phyloP scores from a whole-genome alignment of 108 stramenopile species.

The Epithemia pelagica region DNA sequence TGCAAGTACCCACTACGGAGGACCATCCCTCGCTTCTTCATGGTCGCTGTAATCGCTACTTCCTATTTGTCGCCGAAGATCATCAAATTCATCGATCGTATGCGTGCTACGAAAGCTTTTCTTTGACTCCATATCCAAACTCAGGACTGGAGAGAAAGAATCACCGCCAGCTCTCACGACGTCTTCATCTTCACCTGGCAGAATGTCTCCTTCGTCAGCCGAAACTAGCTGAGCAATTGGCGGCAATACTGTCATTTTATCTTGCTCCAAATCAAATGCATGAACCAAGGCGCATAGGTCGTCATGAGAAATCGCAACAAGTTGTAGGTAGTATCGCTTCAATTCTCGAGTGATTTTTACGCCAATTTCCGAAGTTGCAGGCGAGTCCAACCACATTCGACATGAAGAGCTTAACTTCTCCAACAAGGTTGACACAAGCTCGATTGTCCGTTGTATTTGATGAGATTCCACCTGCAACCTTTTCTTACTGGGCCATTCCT shows the following conservation, averaged over 20 bases:
- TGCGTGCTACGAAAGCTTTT: background rate
- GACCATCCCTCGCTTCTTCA: conserved; percentile 2
- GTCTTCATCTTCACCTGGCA: background rate
- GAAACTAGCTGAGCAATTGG: conserved; percentile 1
- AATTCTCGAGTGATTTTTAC: background rate
- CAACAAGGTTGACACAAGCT: conserved; percentile 8
- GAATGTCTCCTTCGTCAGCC: background rate
- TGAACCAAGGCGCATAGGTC: conserved; percentile 6
- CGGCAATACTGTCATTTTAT: background rate
- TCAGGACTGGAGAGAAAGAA: background rate
- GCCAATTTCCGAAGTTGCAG: background rate
- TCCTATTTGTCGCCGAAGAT: conserved; percentile 12
- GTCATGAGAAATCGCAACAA: background rate
- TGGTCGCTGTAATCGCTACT: conserved; percentile 6
- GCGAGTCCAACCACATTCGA: background rate
- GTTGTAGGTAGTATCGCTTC: conserved; percentile 1
- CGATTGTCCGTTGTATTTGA: conserved; percentile 11
- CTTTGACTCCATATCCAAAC: background rate
- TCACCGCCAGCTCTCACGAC: background rate
- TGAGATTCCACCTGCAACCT: conserved; percentile 21
- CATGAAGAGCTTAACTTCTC: conserved; percentile 2
- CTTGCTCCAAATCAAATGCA: conserved; percentile 8
- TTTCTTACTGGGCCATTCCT: background rate
- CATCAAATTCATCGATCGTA: conserved; percentile 1
- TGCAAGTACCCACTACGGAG: too few relatives aligned